Percentiles rank a stretch among this genome's conserved stretches.
These are phyloP conservation scores for Verticillium zaregamsianum DNA, from an alignment of 2,329 filamentous ascomycete genomes.

Conservation along the genomic window DNA sequence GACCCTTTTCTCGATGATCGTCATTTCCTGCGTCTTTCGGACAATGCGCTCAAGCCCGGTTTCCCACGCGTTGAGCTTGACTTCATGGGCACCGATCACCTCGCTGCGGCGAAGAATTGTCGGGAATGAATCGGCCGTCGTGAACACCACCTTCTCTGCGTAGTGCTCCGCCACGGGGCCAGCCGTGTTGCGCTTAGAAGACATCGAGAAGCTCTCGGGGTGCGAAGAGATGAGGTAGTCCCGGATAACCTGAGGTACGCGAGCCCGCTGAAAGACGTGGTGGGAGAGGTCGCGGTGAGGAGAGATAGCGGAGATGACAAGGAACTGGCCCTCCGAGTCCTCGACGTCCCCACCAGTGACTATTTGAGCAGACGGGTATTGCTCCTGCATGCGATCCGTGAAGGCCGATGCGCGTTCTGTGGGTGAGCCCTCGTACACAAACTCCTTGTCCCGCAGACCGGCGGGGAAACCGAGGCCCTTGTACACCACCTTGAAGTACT, in stretches of 20 bases:
- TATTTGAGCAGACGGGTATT: slow-evolving; percentile 82
- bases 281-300: slow-evolving; percentile 79
- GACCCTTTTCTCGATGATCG: slow-evolving; percentile 69
- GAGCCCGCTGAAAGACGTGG: slow-evolving; percentile 82
- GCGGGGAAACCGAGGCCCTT: slow-evolving; percentile 83
- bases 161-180: slow-evolving; percentile 69
- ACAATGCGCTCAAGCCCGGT: slow-evolving; percentile 88
- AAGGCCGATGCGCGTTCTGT: slow-evolving; percentile 77
- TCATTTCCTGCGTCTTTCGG: slow-evolving; percentile 84
- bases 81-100: slow-evolving; percentile 64
- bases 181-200: slow-evolving; percentile 64
- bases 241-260: slow-evolving; percentile 76
- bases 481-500: slow-evolving; percentile 90
- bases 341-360: slow-evolving; percentile 65
- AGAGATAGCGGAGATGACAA: slow-evolving; percentile 77
- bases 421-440: slow-evolving; percentile 80
- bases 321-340: slow-evolving; percentile 84
- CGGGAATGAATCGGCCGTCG: slow-evolving; percentile 80
- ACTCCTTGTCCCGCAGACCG: slow-evolving; percentile 81
- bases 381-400: slow-evolving; percentile 85
- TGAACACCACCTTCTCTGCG: slow-evolving; percentile 81
- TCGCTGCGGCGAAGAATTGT: slow-evolving; percentile 87
- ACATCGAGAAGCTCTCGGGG: slow-evolving; percentile 75
- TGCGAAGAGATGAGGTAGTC: slow-evolving; percentile 80
- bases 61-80: slow-evolving; percentile 70